These are phyloP conservation scores for Aspergillus cavernicola DNA, from an alignment of 495 filamentous ascomycete genomes.

Conservation along the genomic window DNA sequence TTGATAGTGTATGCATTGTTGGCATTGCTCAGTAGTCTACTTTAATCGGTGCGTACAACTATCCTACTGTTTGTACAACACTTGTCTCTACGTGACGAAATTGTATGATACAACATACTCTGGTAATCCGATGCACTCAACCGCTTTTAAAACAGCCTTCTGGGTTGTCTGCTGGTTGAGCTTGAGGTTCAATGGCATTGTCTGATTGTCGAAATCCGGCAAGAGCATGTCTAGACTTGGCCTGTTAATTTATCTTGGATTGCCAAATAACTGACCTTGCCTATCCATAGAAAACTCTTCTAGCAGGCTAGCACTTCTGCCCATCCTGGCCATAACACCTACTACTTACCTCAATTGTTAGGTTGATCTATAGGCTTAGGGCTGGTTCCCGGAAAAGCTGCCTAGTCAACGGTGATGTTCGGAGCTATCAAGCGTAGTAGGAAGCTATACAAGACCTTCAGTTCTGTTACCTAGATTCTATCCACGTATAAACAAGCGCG, in stretches of 20 bases:
- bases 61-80: background rate
- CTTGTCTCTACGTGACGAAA: conserved; percentile 50
- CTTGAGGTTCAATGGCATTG: conserved; percentile 68
- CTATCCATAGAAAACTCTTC: background rate
- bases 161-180: conserved; percentile 54
- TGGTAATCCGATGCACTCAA: conserved; percentile 77
- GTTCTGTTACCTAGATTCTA: no score
- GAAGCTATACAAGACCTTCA: no score
- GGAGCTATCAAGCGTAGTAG: no score
- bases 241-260: background rate
- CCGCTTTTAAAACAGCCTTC: conserved; percentile 43
- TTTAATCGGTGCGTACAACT: conserved; percentile 5
- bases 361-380: no score
- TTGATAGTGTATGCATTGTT: no score
- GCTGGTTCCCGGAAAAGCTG: no score
- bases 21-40: conserved; percentile 1
- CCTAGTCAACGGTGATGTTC: no score
- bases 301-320: no score
- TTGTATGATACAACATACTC: conserved; percentile 51
- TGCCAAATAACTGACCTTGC: background rate
- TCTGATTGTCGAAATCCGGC: conserved; percentile 48
- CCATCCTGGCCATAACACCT: no score
- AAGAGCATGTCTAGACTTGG: background rate
- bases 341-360: no score
- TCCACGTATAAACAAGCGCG: no score